phyloP scores from a whole-genome alignment of 2,329 filamentous ascomycete species.

The Amauroascus niger region DNA sequence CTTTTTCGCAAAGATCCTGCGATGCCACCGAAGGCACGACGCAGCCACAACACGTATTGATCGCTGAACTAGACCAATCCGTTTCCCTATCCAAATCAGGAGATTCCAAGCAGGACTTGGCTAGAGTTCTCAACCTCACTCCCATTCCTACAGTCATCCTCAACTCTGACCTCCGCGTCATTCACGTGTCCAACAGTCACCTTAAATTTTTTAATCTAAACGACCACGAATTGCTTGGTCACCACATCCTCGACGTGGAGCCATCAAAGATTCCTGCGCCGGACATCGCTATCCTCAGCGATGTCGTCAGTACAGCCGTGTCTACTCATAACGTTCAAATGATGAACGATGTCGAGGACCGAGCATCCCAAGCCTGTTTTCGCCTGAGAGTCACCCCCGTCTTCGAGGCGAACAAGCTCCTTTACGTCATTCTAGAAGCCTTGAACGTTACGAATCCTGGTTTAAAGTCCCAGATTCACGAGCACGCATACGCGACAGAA shows the following conservation, averaged over 20 bases:
- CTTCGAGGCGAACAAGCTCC: slow-evolving; percentile 30
- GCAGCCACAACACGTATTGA: not conserved
- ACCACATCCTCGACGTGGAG: slow-evolving; percentile 34
- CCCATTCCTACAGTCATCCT: slow-evolving; percentile 34
- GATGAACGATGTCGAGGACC: slow-evolving; percentile 25
- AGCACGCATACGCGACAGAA: slow-evolving; percentile 43
- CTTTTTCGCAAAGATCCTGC: not conserved
- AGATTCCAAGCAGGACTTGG: slow-evolving; percentile 11
- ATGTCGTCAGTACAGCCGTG: slow-evolving; percentile 32
- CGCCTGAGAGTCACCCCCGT: slow-evolving; percentile 34
- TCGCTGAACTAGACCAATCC: not conserved
- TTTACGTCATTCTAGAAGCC: slow-evolving; percentile 38
- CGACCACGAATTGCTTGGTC: slow-evolving; percentile 30
- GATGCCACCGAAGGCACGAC: not conserved
- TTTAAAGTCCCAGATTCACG: slow-evolving; percentile 23
- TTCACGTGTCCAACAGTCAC: slow-evolving; percentile 40
- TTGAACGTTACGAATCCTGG: slow-evolving; percentile 31
- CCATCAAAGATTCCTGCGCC: slow-evolving; percentile 28
- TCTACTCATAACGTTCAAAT: slow-evolving; percentile 29
- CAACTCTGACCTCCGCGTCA: slow-evolving; percentile 29
- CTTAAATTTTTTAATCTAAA: slow-evolving; percentile 26
- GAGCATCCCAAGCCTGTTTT: not conserved
- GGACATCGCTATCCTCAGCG: slow-evolving; percentile 29
- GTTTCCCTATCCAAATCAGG: not conserved
- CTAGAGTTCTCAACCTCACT: slow-evolving; percentile 23